Conservation (phyloP, 2,329 filamentous ascomycete species). For the Calonectria pseudoturangicola region DNA sequence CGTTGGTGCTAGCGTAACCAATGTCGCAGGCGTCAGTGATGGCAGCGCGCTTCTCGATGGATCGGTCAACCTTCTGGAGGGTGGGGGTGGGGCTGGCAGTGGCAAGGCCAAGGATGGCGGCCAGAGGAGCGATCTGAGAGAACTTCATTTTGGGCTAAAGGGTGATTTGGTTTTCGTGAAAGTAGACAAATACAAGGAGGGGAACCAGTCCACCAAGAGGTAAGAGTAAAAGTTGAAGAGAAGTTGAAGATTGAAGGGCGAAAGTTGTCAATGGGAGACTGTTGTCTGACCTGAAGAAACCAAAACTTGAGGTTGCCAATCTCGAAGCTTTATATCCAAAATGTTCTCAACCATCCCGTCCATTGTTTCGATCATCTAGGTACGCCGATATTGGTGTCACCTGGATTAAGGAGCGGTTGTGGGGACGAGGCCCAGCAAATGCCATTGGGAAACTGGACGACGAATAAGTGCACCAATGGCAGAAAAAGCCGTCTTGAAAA, state of each 20-base stretch:
- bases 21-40: conserved; percentile 60
- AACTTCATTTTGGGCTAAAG: conserved; percentile 57
- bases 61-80: conserved; percentile 52
- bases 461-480: conserved; percentile 31
- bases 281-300: conserved; percentile 23
- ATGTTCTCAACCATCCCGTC: not conserved
- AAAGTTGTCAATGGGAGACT: conserved; percentile 29
- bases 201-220: conserved; percentile 31
- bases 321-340: conserved; percentile 15
- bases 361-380: conserved; percentile 13
- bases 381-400: conserved; percentile 20
- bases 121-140: conserved; percentile 53
- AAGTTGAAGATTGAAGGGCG: not conserved
- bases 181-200: conserved; percentile 13
- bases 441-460: not conserved
- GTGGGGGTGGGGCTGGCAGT: conserved; percentile 57
- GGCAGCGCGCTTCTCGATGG: conserved; percentile 59
- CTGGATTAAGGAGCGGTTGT: conserved; percentile 32
- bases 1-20: conserved; percentile 60
- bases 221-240: conserved; percentile 21
- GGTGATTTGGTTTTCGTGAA: not conserved
- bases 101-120: conserved; percentile 55
- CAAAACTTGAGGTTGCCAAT: not conserved
- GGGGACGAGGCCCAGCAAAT: not conserved
- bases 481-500: conserved; percentile 7